These are phyloP conservation scores for Apophysomyces variabilis DNA, from an alignment of 371 early-diverging fungal genomes.

Conservation along the genomic window DNA sequence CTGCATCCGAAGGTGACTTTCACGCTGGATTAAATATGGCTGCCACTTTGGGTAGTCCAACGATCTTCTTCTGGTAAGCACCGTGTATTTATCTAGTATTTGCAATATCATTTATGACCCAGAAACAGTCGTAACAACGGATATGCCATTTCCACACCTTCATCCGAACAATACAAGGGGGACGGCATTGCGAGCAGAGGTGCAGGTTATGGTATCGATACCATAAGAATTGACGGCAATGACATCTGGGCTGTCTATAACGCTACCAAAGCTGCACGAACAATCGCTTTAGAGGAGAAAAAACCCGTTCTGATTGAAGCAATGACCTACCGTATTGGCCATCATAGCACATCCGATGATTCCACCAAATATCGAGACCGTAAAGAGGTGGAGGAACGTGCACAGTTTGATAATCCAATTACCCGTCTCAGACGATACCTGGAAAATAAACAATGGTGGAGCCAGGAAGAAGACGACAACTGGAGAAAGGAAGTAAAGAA, in stretches of 20 bases:
- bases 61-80: conserved; percentile 90
- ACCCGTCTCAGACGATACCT: conserved; percentile 89
- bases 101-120: no score
- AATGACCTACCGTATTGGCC: conserved; percentile 96
- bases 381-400: conserved; percentile 87
- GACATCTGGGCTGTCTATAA: conserved; percentile 97
- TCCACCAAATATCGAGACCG: conserved; percentile 87
- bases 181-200: conserved; percentile 96
- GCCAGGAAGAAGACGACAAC: conserved; percentile 72
- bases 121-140: conserved; percentile 92
- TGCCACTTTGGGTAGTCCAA: conserved; percentile 88
- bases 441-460: conserved; percentile 87
- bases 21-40: conserved; percentile 98
- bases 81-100: no score
- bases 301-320: conserved; percentile 96
- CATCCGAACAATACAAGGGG: conserved; percentile 94
- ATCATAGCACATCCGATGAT: conserved; percentile 98
- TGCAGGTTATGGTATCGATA: conserved; percentile 96
- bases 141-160: conserved; percentile 97
- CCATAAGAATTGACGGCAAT: conserved; percentile 97
- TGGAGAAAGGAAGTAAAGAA: conserved; percentile 64
- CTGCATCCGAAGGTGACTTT: conserved; percentile 98
- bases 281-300: conserved; percentile 77
- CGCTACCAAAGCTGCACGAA: conserved; percentile 85
- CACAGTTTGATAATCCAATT: conserved; percentile 85